These are phyloP conservation scores for Fraxinus excelsior DNA, from an alignment of 257 asterid species.

Conservation along the genomic window DNA sequence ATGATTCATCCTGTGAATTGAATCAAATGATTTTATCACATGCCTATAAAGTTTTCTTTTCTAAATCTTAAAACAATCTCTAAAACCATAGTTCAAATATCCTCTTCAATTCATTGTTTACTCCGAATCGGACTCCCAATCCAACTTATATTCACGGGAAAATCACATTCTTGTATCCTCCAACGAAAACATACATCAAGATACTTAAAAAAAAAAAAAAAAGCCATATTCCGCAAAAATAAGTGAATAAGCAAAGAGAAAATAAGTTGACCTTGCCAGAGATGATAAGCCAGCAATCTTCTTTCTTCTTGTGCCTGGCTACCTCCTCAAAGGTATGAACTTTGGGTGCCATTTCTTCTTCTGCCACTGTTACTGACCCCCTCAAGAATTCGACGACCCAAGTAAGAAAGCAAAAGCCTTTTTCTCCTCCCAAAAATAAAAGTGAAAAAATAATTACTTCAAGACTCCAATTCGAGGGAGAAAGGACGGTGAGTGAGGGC, in stretches of 20 bases:
- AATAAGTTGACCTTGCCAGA: conserved; percentile 51
- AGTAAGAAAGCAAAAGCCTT: background rate
- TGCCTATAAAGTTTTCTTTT: background rate
- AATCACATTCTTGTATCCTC: background rate
- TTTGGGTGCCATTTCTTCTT: conserved; percentile 38
- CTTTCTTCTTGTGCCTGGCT: conserved; percentile 41
- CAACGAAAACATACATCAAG: background rate
- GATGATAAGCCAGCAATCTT: conserved; percentile 73
- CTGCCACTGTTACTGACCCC: background rate
- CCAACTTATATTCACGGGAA: background rate
- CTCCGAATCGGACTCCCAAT: background rate
- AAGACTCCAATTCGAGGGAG: background rate
- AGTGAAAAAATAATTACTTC: background rate
- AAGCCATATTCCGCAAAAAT: background rate
- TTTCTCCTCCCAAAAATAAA: background rate
- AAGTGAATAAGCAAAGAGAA: background rate
- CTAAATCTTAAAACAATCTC: background rate
- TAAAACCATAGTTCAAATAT: background rate
- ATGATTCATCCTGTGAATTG: background rate
- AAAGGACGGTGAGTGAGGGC: background rate
- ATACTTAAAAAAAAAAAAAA: background rate
- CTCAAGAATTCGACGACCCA: background rate
- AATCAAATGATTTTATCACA: background rate
- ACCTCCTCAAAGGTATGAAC: conserved; percentile 53
- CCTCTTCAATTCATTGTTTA: background rate